Evolutionary conservation across 805 yeast genomes (phyloP).

Genomic region (Candida bentonensis): DNA sequence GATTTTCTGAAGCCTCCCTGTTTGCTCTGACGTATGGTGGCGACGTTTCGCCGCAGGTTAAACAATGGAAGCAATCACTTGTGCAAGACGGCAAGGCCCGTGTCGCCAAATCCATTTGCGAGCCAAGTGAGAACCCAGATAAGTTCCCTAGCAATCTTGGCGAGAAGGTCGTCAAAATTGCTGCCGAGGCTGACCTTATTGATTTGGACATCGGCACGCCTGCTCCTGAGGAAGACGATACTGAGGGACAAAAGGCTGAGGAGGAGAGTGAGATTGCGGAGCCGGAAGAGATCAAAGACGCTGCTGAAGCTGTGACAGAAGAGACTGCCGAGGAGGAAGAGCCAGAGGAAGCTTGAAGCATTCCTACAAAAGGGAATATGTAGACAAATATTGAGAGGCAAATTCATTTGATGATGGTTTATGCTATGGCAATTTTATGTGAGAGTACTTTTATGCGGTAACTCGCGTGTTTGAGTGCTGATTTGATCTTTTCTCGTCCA

Average conservation of each 20-base stretch:
- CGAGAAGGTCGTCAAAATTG: slow-evolving; percentile 10
- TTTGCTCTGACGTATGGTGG: slow-evolving; percentile 60
- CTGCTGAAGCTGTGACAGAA: slow-evolving; percentile 10
- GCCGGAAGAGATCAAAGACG: slow-evolving; percentile 13
- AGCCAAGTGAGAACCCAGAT: slow-evolving; percentile 25
- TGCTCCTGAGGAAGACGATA: not conserved
- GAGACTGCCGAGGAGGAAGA: slow-evolving; percentile 14
- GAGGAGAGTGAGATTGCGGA: slow-evolving; percentile 7
- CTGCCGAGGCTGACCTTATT: slow-evolving; percentile 23
- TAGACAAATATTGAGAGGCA: too few species aligned
- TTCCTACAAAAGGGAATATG: slow-evolving; percentile 4
- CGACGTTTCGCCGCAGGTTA: slow-evolving; percentile 34
- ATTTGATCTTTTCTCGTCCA: too few species aligned
- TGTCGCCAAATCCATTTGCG: slow-evolving; percentile 48
- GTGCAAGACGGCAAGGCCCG: slow-evolving; percentile 34
- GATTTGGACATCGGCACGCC: slow-evolving; percentile 21
- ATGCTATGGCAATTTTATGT: too few species aligned
- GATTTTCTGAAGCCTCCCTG: slow-evolving; percentile 75
- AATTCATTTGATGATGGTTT: too few species aligned
- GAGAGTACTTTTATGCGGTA: too few species aligned
- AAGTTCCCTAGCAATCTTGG: slow-evolving; percentile 22
- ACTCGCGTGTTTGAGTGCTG: too few species aligned
- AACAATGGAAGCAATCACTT: slow-evolving; percentile 56
- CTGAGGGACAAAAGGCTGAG: slow-evolving; percentile 15
- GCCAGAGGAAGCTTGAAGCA: slow-evolving; percentile 7